Base-by-base conservation (phyloP, 306 rosid genomes). In the Oemleria cerasiformis region DNA sequence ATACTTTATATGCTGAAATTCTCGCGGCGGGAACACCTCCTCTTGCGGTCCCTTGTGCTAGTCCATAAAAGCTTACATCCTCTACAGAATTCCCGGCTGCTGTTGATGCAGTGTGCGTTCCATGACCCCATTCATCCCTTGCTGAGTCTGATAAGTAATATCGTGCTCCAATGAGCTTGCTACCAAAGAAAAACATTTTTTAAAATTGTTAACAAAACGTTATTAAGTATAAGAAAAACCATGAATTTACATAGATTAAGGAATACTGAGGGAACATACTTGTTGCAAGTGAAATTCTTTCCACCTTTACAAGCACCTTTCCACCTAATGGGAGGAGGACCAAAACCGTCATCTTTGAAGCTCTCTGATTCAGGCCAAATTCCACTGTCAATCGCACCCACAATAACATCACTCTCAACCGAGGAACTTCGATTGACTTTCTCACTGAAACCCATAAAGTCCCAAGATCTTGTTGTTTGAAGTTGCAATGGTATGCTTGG, bases 21-120 rank as follows among this genome's bases (percentile, higher is more conserved):
- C 82, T 63, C 0, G 82, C 64, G 0, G 74, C 51, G 3, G 82
- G 82, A 70, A 78, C 82, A 1, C 74, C 78, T 48, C 82, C 82
- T 41, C 71, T 65, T 40, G 82, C 82, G 0, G 67, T 67, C 17
- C 82, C 82, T 23, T 55, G 7, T 41, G 63, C 82, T 4, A 66
- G 3, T 10, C 74, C 82, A 42, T 50, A 67, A 42, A 72, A 70
- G 49, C 53, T 78, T 8, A 39, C 82, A 14, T 49, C 68, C 13
- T 25, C 30, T 14, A 78, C 74, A 23, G 7, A 9, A 25, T 47
- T 64, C 8, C 82, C 82, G 3, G 78, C 78, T 13, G 65, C 74
- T 0, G 78, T 78, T 11, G 82, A 72, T 48, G 82, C 59, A 19
- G n/a, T n/a, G n/a, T n/a, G n/a, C n/a, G n/a, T n/a, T n/a, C n/a